A percentile compares a stretch with the other conserved stretches of the same genome.
These are phyloP conservation scores for Acorus gramineus DNA, from an alignment of 106 monocot genomes.

Conservation along the genomic window DNA sequence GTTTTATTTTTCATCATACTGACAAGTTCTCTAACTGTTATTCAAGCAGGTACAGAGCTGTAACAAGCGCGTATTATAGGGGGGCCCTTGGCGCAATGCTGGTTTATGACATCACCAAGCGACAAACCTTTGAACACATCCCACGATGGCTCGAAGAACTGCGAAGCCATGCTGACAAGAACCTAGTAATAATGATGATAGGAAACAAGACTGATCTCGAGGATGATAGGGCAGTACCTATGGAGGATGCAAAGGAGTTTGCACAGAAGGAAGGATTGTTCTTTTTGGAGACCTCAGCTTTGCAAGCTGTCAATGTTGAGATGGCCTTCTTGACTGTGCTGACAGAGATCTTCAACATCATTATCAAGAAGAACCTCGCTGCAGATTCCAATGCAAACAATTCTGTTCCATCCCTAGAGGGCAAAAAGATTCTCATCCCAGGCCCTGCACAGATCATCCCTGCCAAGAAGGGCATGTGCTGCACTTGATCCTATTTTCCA, in stretches of 20 bases:
- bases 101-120: slow-evolving; percentile 91
- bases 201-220: slow-evolving; percentile 89
- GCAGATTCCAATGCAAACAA: slow-evolving; percentile 16
- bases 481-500: slow-evolving; percentile 21
- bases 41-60: slow-evolving; percentile 73
- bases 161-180: slow-evolving; percentile 82
- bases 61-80: slow-evolving; percentile 89
- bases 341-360: slow-evolving; percentile 75
- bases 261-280: slow-evolving; percentile 85
- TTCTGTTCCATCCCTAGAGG: slow-evolving; percentile 29
- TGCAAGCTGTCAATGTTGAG: slow-evolving; percentile 72
- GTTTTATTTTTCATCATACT: too few relatives aligned
- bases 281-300: slow-evolving; percentile 91
- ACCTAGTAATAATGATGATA: slow-evolving; percentile 86
- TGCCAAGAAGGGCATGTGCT: slow-evolving; percentile 46
- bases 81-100: slow-evolving; percentile 91
- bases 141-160: slow-evolving; percentile 89
- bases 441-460: slow-evolving; percentile 88
- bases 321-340: slow-evolving; percentile 67
- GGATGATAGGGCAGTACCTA: slow-evolving; percentile 60
- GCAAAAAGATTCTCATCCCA: slow-evolving; percentile 73
- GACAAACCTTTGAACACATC: slow-evolving; percentile 92
- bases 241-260: slow-evolving; percentile 81
- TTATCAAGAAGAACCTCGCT: slow-evolving; percentile 62
- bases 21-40: too few relatives aligned